These are phyloP conservation scores for Rubia peregrina DNA, from an alignment of 305 asterid genomes.

Conservation along the genomic window DNA sequence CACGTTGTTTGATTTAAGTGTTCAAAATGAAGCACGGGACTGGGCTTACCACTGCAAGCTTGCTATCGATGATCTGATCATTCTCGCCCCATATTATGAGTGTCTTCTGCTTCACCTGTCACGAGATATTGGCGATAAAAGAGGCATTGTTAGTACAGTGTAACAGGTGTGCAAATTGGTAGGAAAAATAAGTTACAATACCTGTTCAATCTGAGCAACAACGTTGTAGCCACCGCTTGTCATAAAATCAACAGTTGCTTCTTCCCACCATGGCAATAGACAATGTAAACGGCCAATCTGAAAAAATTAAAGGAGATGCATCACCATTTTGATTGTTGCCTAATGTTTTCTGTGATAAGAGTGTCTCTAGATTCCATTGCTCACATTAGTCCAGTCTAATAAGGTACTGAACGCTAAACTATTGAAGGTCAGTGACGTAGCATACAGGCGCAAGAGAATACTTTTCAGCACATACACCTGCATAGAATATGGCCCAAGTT, in stretches of 20 bases:
- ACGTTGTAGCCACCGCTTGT: conserved; percentile 81
- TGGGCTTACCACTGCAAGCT: conserved; percentile 66
- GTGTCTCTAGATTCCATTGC: conserved; percentile 16
- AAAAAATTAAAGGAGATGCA: conserved; percentile 10
- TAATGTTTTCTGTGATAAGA: neutral
- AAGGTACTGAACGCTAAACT: conserved; percentile 43
- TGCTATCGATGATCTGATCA: conserved; percentile 73
- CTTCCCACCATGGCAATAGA: conserved; percentile 91
- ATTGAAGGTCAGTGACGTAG: conserved; percentile 54
- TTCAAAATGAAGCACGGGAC: neutral
- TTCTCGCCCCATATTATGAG: conserved; percentile 93
- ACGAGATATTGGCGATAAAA: conserved; percentile 6
- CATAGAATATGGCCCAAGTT: conserved; percentile 19
- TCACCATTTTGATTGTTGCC: neutral
- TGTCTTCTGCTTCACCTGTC: conserved; percentile 74
- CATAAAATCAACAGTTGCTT: conserved; percentile 88
- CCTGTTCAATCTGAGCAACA: conserved; percentile 44
- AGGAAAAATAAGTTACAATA: conserved; percentile 17
- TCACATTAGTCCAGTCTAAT: conserved; percentile 78
- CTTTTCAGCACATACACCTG: conserved; percentile 68
- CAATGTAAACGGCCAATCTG: conserved; percentile 89
- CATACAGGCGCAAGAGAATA: conserved; percentile 61
- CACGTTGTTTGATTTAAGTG: neutral
- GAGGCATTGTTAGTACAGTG: neutral
- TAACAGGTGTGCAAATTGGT: neutral